phyloP scores from a whole-genome alignment of 257 asterid genomes.

The Solanum chilense region DNA sequence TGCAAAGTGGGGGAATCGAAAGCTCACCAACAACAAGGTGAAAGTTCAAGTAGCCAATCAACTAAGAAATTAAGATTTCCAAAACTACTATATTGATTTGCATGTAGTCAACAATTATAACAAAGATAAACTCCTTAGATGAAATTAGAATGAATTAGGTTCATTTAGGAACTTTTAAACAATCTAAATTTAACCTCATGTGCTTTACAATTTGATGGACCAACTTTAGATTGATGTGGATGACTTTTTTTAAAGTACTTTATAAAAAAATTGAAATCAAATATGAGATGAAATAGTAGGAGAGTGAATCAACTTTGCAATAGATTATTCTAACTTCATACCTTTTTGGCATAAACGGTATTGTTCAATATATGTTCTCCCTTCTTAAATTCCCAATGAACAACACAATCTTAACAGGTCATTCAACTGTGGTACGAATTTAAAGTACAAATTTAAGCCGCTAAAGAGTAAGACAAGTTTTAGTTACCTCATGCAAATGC shows the following conservation, averaged over 20 bases:
- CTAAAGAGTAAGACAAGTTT: neutral
- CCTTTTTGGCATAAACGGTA: neutral
- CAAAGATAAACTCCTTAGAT: neutral
- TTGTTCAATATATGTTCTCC: neutral
- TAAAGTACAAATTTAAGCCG: neutral
- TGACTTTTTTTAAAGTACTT: neutral
- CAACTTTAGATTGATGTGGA: neutral
- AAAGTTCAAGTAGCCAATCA: neutral
- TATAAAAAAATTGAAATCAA: neutral
- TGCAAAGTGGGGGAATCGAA: neutral
- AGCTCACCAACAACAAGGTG: neutral
- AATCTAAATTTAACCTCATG: neutral
- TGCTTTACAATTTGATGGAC: neutral
- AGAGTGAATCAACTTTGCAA: neutral
- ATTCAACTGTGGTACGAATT: neutral
- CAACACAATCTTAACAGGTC: neutral
- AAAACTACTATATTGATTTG: neutral
- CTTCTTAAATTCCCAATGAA: neutral
- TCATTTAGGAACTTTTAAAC: neutral
- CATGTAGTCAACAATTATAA: neutral
- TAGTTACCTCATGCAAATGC: neutral
- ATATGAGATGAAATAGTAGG: neutral
- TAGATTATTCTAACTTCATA: neutral
- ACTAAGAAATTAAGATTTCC: neutral
- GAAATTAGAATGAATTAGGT: neutral